phyloP scores from a whole-genome alignment of 768 basidiomycete genomes.

The Trametes punicea region DNA sequence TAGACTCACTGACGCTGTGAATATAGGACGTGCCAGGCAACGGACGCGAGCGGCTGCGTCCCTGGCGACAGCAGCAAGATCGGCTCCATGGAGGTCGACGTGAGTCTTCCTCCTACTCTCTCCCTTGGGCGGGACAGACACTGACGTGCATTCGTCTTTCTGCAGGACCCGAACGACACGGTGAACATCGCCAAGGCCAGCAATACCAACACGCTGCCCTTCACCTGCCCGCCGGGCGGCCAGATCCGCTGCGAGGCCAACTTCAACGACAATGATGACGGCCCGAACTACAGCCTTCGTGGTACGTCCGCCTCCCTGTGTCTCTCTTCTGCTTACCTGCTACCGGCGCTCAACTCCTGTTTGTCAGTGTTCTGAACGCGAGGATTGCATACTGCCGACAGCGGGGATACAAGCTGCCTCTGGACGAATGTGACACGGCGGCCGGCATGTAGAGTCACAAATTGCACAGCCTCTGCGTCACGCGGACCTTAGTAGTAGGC shows the following conservation, averaged over 20 bases:
- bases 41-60: constrained; percentile 3
- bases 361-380: not conserved
- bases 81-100: constrained; percentile 8
- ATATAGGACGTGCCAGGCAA: constrained; percentile 6
- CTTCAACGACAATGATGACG: constrained; percentile 15
- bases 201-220: constrained; percentile 3
- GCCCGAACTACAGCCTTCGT: constrained; percentile 12
- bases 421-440: too few species aligned
- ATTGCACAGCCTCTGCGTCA: too few species aligned
- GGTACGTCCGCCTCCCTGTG: not conserved
- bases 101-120: not conserved
- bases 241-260: constrained; percentile 14
- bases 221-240: constrained; percentile 8
- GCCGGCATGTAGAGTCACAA: too few species aligned
- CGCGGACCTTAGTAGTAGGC: too few species aligned
- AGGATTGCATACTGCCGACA: too few species aligned
- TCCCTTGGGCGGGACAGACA: too few species aligned
- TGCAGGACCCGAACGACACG: constrained; percentile 8
- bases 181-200: not conserved
- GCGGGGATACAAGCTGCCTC: too few species aligned
- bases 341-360: not conserved
- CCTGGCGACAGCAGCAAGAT: constrained; percentile 1
- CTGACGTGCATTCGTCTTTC: too few species aligned
- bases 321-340: not conserved
- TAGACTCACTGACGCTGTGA: not conserved